Evolutionary conservation across 306 rosid species (phyloP).

Genomic region (Begonia peltatifolia): DNA sequence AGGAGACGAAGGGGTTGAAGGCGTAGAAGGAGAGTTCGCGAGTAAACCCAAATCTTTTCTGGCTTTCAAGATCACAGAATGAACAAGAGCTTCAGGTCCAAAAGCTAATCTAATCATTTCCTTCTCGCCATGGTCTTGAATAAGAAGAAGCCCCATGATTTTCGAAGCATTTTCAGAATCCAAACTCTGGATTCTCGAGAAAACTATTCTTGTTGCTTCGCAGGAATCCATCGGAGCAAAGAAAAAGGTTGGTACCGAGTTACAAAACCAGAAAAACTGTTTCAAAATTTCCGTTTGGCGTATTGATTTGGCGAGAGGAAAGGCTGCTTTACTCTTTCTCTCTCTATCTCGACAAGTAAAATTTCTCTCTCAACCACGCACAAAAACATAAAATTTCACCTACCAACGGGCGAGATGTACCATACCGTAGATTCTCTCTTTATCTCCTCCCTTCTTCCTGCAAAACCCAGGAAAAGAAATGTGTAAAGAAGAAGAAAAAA

Average conservation of each 20-base stretch:
- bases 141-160: conserved; percentile 84
- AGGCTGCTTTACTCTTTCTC: too few species aligned
- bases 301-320: conserved; percentile 3
- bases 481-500: conserved; percentile 20
- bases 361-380: conserved; percentile 60
- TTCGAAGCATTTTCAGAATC: conserved; percentile 98
- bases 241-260: conserved; percentile 14
- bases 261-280: conserved; percentile 25
- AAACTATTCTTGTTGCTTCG: conserved; percentile 82
- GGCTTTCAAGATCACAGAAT: conserved; percentile 66
- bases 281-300: conserved; percentile 6
- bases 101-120: conserved; percentile 94
- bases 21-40: conserved; percentile 48
- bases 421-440: conserved; percentile 16
- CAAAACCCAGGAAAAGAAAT: conserved; percentile 38
- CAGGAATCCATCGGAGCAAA: conserved; percentile 58
- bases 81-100: conserved; percentile 80
- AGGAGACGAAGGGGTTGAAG: conserved; percentile 46
- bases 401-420: conserved; percentile 43
- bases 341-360: conserved; percentile 35
- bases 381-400: conserved; percentile 19
- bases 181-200: conserved; percentile 71
- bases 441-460: conserved; percentile 67
- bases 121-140: conserved; percentile 96
- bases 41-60: conserved; percentile 60